These are phyloP conservation scores for Cladochytrium replicatum DNA, from an alignment of 192 early-diverging fungal genomes.

Conservation along the genomic window DNA sequence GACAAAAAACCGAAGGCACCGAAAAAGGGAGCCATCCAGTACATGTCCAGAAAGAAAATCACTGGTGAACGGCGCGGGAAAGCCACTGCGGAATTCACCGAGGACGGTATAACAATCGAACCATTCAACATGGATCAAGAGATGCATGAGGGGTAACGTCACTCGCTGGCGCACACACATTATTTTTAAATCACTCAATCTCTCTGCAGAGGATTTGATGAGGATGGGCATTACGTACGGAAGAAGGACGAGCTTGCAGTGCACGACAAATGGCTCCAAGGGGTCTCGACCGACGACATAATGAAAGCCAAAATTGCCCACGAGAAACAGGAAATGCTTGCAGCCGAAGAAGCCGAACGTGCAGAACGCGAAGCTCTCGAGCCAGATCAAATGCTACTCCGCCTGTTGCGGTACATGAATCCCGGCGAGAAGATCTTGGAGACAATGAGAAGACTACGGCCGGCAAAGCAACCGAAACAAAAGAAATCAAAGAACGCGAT, in stretches of 20 bases:
- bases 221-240: slow-evolving; percentile 37
- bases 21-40: too few relatives aligned
- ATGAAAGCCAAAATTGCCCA: slow-evolving; percentile 23
- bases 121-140: slow-evolving; percentile 53
- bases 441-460: background rate
- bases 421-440: slow-evolving; percentile 4
- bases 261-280: slow-evolving; percentile 48
- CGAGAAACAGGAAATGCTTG: slow-evolving; percentile 14
- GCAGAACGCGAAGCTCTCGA: background rate
- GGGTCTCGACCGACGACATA: slow-evolving; percentile 36
- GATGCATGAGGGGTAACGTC: slow-evolving; percentile 37
- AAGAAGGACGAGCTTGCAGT: slow-evolving; percentile 38
- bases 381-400: slow-evolving; percentile 9
- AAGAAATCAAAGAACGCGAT: slow-evolving; percentile 21
- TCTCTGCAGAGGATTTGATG: slow-evolving; percentile 30
- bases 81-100: slow-evolving; percentile 13
- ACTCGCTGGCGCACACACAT: background rate
- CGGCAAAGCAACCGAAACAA: slow-evolving; percentile 19
- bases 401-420: slow-evolving; percentile 10
- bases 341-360: slow-evolving; percentile 4
- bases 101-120: slow-evolving; percentile 28
- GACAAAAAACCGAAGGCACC: slow-evolving; percentile 4
- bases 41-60: slow-evolving; percentile 12
- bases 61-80: slow-evolving; percentile 14
- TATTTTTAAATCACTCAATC: background rate